Evolutionary conservation across 2,329 filamentous ascomycete genomes (phyloP).

Genomic region (Amylocarpus encephaloides): DNA sequence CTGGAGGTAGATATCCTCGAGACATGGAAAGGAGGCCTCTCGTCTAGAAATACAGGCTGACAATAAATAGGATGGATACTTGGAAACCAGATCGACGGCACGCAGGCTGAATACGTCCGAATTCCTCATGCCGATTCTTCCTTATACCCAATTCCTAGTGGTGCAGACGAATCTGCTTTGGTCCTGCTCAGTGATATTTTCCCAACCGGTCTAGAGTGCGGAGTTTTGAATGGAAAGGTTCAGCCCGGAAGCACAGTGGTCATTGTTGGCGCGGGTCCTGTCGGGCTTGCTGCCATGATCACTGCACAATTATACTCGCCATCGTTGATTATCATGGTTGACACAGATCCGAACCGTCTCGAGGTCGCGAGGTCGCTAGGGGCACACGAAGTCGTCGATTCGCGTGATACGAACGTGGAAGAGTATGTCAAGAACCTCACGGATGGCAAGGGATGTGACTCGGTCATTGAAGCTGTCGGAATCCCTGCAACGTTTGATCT

Average conservation of each 20-base stretch:
- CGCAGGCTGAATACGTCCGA: conserved; percentile 79
- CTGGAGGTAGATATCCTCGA: conserved; percentile 32
- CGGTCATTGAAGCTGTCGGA: conserved; percentile 72
- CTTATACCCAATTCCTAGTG: conserved; percentile 69
- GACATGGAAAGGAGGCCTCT: neutral
- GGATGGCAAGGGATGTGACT: conserved; percentile 47
- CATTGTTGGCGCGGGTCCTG: conserved; percentile 49
- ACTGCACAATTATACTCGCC: conserved; percentile 50
- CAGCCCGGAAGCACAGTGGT: conserved; percentile 46
- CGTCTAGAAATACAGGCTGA: neutral
- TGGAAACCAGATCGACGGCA: conserved; percentile 61
- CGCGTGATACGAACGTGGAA: conserved; percentile 32
- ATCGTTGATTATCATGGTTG: conserved; percentile 44
- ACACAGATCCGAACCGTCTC: conserved; percentile 43
- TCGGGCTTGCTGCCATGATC: conserved; percentile 49
- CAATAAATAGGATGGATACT: conserved; percentile 40
- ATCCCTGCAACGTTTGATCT: conserved; percentile 46
- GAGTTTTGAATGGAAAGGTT: conserved; percentile 45
- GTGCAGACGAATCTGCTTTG: conserved; percentile 74
- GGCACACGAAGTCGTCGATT: conserved; percentile 40
- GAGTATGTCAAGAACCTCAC: conserved; percentile 39
- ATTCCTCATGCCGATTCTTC: conserved; percentile 78
- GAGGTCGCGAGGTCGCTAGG: conserved; percentile 42
- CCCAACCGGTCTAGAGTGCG: conserved; percentile 50
- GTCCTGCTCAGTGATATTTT: conserved; percentile 51